A percentile compares a stretch with the other conserved stretches of the same genome.
phyloP scores from a whole-genome alignment of 2,329 filamentous ascomycete genomes.

The Thermoascus crustaceus region DNA sequence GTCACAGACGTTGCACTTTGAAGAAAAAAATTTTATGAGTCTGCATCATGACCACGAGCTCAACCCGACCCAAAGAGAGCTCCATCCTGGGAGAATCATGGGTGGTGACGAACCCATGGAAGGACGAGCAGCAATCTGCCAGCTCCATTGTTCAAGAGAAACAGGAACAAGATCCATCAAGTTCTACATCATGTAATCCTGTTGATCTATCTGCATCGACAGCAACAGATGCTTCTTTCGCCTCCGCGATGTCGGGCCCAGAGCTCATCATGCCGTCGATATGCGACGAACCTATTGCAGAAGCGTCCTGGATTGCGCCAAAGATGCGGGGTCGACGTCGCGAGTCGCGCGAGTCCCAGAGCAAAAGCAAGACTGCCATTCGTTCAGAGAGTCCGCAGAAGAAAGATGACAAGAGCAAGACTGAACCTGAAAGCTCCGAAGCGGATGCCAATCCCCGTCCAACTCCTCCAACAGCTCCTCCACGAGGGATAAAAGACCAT shows the following conservation, averaged over 20 bases:
- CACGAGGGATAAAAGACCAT: background rate
- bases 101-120: slow-evolving; percentile 18
- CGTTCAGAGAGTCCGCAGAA: slow-evolving; percentile 5
- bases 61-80: slow-evolving; percentile 3
- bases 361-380: slow-evolving; percentile 14
- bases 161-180: slow-evolving; percentile 4
- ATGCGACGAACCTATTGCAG: slow-evolving; percentile 24
- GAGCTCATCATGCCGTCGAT: slow-evolving; percentile 36
- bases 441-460: no score
- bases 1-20: no score
- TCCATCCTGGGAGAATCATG: slow-evolving; percentile 29
- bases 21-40: no score
- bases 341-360: slow-evolving; percentile 7
- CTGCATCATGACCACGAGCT: slow-evolving; percentile 3
- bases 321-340: slow-evolving; percentile 13
- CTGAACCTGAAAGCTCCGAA: no score
- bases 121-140: slow-evolving; percentile 6
- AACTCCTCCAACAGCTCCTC: slow-evolving; percentile 5
- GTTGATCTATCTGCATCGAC: slow-evolving; percentile 15
- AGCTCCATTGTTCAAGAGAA: slow-evolving; percentile 10
- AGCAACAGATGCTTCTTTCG: slow-evolving; percentile 18
- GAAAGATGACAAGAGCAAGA: no score
- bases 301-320: slow-evolving; percentile 27
- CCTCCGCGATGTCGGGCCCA: slow-evolving; percentile 20
- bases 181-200: slow-evolving; percentile 6